These are phyloP conservation scores for Cladosporium sp. DNA, from an alignment of 2,329 filamentous ascomycete genomes.

Conservation along the genomic window DNA sequence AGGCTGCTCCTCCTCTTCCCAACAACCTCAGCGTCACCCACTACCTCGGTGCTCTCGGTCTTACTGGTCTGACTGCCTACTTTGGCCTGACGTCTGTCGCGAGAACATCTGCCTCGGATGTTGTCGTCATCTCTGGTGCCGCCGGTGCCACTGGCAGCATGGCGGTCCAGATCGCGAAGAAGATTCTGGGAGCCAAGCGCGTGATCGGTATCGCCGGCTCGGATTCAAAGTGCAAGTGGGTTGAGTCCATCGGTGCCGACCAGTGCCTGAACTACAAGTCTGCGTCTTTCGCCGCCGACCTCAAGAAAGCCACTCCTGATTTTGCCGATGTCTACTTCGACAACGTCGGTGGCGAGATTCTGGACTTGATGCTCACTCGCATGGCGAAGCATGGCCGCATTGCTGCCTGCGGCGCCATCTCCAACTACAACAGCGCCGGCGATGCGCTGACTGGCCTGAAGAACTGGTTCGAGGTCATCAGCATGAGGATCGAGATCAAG, in stretches of 20 bases:
- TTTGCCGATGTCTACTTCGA: conserved; percentile 64
- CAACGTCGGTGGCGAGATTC: conserved; percentile 66
- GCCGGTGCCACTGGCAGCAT: conserved; percentile 45
- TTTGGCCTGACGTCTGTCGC: conserved; percentile 39
- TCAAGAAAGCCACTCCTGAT: conserved; percentile 40
- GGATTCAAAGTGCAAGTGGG: conserved; percentile 48
- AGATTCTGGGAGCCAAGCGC: conserved; percentile 39
- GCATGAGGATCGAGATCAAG: conserved; percentile 28
- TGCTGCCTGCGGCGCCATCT: conserved; percentile 64
- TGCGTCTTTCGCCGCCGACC: conserved; percentile 40
- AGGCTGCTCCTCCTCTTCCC: conserved; percentile 20
- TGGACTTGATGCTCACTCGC: conserved; percentile 59
- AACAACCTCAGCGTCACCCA: conserved; percentile 37
- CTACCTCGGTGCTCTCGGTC: conserved; percentile 43
- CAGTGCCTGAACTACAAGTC: conserved; percentile 51
- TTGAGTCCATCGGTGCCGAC: conserved; percentile 47
- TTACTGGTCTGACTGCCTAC: conserved; percentile 42
- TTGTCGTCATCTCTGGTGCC: conserved; percentile 44
- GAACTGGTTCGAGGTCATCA: conserved; percentile 33
- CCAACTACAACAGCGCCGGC: conserved; percentile 57
- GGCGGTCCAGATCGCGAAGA: conserved; percentile 49
- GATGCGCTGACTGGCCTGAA: conserved; percentile 31
- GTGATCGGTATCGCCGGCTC: conserved; percentile 49
- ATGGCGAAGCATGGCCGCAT: conserved; percentile 59
- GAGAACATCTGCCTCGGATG: conserved; percentile 34